Evolutionary conservation across 2,329 filamentous ascomycete genomes (phyloP).

Genomic region (Septoria linicola): DNA sequence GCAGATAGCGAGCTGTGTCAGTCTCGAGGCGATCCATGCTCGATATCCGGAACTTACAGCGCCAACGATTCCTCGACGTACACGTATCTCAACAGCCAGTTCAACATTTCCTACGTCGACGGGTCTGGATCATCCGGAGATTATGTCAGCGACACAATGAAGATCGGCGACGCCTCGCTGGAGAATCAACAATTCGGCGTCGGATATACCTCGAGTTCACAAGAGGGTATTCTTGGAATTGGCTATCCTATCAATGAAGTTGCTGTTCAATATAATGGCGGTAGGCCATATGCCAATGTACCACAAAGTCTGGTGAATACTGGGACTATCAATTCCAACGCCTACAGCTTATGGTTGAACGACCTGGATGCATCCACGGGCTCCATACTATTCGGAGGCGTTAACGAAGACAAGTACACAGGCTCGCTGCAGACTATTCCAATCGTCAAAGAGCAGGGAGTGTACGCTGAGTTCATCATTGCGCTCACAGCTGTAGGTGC

Average conservation of each 20-base stretch:
- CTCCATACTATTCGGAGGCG: slow-evolving; percentile 75
- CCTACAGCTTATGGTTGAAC: slow-evolving; percentile 68
- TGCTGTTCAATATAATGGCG: slow-evolving; percentile 59
- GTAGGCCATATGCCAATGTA: slow-evolving; percentile 57
- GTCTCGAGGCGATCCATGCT: slow-evolving; percentile 51
- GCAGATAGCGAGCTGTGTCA: slow-evolving; percentile 61
- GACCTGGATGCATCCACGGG: slow-evolving; percentile 63
- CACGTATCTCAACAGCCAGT: slow-evolving; percentile 67
- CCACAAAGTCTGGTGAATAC: slow-evolving; percentile 64
- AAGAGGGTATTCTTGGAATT: slow-evolving; percentile 77
- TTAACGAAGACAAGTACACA: slow-evolving; percentile 71
- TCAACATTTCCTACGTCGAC: slow-evolving; percentile 88
- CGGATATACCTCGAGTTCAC: slow-evolving; percentile 61
- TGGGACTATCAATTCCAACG: slow-evolving; percentile 60
- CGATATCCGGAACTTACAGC: slow-evolving; percentile 63
- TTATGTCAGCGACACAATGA: slow-evolving; percentile 74
- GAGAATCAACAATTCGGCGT: slow-evolving; percentile 68
- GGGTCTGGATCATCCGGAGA: slow-evolving; percentile 74
- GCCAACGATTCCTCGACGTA: slow-evolving; percentile 75
- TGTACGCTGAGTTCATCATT: slow-evolving; percentile 56
- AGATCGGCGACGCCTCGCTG: slow-evolving; percentile 56
- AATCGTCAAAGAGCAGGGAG: slow-evolving; percentile 50
- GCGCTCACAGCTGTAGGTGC: slow-evolving; percentile 50
- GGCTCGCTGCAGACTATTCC: slow-evolving; percentile 63
- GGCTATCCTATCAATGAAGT: slow-evolving; percentile 81